These are phyloP conservation scores for Zygosaccharomyces bisporus DNA, from an alignment of 805 yeast genomes.

Conservation along the genomic window DNA sequence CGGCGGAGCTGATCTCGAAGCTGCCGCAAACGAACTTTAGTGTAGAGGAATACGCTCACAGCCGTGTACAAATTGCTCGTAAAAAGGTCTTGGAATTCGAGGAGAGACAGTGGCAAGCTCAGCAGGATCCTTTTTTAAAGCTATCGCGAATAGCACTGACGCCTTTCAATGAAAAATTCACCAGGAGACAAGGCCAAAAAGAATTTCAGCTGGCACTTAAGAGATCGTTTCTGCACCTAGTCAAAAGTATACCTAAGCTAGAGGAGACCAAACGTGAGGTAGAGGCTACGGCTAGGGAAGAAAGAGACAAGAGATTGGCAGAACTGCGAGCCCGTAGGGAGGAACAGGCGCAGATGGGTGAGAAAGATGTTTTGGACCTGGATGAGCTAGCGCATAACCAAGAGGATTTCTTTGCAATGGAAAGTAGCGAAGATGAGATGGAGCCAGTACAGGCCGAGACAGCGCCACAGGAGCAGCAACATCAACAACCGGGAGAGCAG, in stretches of 20 bases:
- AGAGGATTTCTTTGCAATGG: conserved; percentile 34
- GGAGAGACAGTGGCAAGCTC: conserved; percentile 17
- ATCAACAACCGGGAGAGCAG: neutral
- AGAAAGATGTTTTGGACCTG: conserved; percentile 25
- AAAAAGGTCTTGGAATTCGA: conserved; percentile 33
- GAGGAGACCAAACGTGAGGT: conserved; percentile 22
- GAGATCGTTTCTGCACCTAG: conserved; percentile 20
- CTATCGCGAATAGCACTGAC: conserved; percentile 16
- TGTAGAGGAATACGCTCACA: conserved; percentile 53
- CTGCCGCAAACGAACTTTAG: conserved; percentile 41
- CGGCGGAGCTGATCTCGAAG: conserved; percentile 11
- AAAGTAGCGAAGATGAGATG: conserved; percentile 32
- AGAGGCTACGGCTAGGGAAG: conserved; percentile 34
- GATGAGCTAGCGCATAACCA: conserved; percentile 30
- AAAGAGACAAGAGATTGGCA: conserved; percentile 31
- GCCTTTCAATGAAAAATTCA: conserved; percentile 10
- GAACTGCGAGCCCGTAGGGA: conserved; percentile 36
- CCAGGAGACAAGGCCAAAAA: conserved; percentile 11
- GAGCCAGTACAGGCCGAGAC: conserved; percentile 3
- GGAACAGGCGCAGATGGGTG: conserved; percentile 30
- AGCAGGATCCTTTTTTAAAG: conserved; percentile 31
- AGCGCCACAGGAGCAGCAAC: neutral
- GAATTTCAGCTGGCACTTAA: conserved; percentile 13
- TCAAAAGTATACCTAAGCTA: conserved; percentile 17
- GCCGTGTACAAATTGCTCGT: conserved; percentile 40